Evolutionary conservation across 495 filamentous ascomycete species (phyloP).

Genomic region (Thermothielavioides terrestris): DNA sequence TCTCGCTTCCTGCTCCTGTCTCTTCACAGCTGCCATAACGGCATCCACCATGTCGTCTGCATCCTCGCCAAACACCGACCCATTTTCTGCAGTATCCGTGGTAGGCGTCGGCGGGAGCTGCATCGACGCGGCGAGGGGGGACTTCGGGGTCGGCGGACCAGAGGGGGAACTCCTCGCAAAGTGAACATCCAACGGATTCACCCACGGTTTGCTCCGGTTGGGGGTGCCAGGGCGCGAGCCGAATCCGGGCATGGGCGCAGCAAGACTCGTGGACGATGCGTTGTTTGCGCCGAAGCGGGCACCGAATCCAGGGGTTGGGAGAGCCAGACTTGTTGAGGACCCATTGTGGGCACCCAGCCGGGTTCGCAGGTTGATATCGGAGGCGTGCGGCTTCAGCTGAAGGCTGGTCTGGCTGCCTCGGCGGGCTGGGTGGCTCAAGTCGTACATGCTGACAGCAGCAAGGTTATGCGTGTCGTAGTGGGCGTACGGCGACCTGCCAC

Average conservation of each 20-base stretch:
- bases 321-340: conserved; percentile 21
- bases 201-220: conserved; percentile 27
- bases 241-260: conserved; percentile 9
- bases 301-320: conserved; percentile 19
- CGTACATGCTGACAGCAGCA: conserved; percentile 32
- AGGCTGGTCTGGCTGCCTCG: conserved; percentile 21
- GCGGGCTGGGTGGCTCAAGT: conserved; percentile 20
- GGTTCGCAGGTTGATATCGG: conserved; percentile 31
- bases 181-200: conserved; percentile 36
- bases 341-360: conserved; percentile 21
- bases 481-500: conserved; percentile 21
- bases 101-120: conserved; percentile 16
- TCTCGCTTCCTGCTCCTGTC: conserved; percentile 22
- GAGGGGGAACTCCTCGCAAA: conserved; percentile 18
- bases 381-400: conserved; percentile 26
- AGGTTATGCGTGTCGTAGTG: conserved; percentile 23
- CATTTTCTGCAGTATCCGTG: conserved; percentile 15
- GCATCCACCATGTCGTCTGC: conserved; percentile 25
- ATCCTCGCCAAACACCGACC: conserved; percentile 23
- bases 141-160: conserved; percentile 20
- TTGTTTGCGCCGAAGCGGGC: conserved; percentile 13
- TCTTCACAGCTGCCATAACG: conserved; percentile 25
- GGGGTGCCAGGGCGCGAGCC: conserved; percentile 27
- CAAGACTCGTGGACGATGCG: conserved; percentile 17
- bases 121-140: conserved; percentile 25